Evolutionary conservation across 495 filamentous ascomycete species (phyloP), one percentile per base, ranked within the genome.

Genomic region (Hypoxylon trugodes): DNA sequence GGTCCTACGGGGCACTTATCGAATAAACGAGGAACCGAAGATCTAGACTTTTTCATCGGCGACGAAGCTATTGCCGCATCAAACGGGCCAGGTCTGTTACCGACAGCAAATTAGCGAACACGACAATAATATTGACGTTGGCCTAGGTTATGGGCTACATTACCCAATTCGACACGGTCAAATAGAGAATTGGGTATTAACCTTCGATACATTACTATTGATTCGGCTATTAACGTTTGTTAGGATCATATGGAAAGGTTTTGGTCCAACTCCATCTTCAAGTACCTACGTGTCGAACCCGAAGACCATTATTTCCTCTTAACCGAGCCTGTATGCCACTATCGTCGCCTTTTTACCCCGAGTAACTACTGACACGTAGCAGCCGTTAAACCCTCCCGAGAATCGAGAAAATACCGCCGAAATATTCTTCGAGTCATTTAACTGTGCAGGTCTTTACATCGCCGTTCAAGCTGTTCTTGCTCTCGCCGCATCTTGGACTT

Each of bases 251-350:
- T 98, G 95, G 95, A 98, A 73, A 87, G 95, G 49, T 98, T 97
- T 76, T 98, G 95, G 95, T 97, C 96, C 42, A 97, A 97, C 78
- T 98, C 96, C 21, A 98, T 98, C 77, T 98, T 98, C 83, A 98
- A 98, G 74, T 98, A 98, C 74, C 86, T 98, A 32, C 87, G 95
- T 52, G 95, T 98, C 55, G 95, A 98, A 76, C 95, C 95, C 21
- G 95, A 98, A 79, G 95, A 98, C 71, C 95, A 98, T 72, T 89
- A 96, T 79, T 98, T 98, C 77, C 86, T 98, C 38, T 88, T 98
- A 52, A 98, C 95, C 46, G 95, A 98, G 73, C 95, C 95, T 43
- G 93, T 96, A 84, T n/a, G 66, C 42, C 53, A 8, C 52, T 10
- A 24, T 26, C 30, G 16, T 24, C 50, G 16, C n/a, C 33, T 47